phyloP scores from a whole-genome alignment of 1,139 yeast species.

The Taiozyma sp. region DNA sequence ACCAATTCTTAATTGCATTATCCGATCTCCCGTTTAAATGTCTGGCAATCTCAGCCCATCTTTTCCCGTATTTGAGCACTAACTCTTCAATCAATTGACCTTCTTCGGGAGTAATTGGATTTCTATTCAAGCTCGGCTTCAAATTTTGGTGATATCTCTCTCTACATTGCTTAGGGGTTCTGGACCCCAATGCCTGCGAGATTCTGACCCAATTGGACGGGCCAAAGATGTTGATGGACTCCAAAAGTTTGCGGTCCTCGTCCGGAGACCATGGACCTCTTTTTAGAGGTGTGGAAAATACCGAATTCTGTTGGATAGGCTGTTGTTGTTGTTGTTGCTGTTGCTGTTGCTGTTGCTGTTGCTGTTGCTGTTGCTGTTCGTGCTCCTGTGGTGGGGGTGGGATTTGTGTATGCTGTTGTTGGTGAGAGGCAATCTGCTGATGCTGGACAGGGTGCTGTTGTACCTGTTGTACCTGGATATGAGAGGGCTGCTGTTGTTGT shows the following conservation, averaged over 20 bases:
- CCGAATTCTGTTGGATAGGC: neutral
- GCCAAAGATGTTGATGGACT: slow-evolving; percentile 69
- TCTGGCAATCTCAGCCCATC: slow-evolving; percentile 93
- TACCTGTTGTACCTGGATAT: neutral
- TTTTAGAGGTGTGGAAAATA: slow-evolving; percentile 11
- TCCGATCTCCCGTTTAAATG: slow-evolving; percentile 85
- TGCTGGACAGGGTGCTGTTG: neutral
- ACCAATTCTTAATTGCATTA: slow-evolving; percentile 93
- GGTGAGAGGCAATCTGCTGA: neutral
- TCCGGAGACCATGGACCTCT: slow-evolving; percentile 87
- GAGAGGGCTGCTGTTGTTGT: neutral
- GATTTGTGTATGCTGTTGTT: neutral
- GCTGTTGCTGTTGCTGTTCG: neutral
- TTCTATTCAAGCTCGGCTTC: slow-evolving; percentile 76
- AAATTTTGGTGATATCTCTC: slow-evolving; percentile 91
- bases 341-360: neutral
- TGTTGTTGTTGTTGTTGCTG: neutral
- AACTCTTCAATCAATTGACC: slow-evolving; percentile 77
- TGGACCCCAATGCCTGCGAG: slow-evolving; percentile 63
- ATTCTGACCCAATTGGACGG: slow-evolving; percentile 91
- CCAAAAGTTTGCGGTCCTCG: slow-evolving; percentile 72
- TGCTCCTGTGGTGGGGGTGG: neutral
- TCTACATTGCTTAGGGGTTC: slow-evolving; percentile 91
- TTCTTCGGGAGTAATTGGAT: slow-evolving; percentile 83
- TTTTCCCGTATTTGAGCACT: slow-evolving; percentile 77